Evolutionary conservation across 306 rosid genomes (phyloP), one percentile per base, ranked within the genome.

Genomic region (Delonix regia): DNA sequence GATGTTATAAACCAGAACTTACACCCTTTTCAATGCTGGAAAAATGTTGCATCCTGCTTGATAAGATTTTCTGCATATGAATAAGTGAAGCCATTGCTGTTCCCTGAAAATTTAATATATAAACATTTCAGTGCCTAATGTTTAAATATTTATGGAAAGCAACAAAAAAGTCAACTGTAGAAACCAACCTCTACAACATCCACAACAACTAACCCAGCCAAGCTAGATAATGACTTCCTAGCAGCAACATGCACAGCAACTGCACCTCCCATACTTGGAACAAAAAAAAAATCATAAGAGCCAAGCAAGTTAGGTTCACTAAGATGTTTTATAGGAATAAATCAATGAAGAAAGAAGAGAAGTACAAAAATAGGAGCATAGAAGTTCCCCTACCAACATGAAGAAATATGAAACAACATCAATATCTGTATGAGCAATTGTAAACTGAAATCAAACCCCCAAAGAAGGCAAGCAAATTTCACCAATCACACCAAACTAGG

Each of bases 161-260:
- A 10, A 33, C 30, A 70, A 34, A 25, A 82, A 28, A 74, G 57
- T 55, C 60, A 61, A 44, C 73, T 34, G 72, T 39, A 51, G 64
- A 73, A 70, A 73, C 74, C 86, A 73, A 95, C 99, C 99, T 95
- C 99, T 78, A 93, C 99, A 84, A 95, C 99, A 83, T 95, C 99
- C 83, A 95, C 95, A 73, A 95, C 92, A n/a, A 95, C 84, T 78
- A 95, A 84, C 73, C 99, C 99, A 83, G 97, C 97, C 85, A 93
- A 83, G 84, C 86, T 91, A 77, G 96, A 72, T 48, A 93, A 62
- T 49, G 80, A 83, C 78, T 80, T 93, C 79, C 80, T 87, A 24
- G 94, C 96, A 69, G 98, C 96, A 83, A 93, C 87, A 81, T 95
- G 99, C 79, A 93, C 97, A 83, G 97, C 99, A 39, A 95, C 87